phyloP scores from a whole-genome alignment of 1,284 basidiomycete genomes.

The Microbotryomycetes sp. region DNA sequence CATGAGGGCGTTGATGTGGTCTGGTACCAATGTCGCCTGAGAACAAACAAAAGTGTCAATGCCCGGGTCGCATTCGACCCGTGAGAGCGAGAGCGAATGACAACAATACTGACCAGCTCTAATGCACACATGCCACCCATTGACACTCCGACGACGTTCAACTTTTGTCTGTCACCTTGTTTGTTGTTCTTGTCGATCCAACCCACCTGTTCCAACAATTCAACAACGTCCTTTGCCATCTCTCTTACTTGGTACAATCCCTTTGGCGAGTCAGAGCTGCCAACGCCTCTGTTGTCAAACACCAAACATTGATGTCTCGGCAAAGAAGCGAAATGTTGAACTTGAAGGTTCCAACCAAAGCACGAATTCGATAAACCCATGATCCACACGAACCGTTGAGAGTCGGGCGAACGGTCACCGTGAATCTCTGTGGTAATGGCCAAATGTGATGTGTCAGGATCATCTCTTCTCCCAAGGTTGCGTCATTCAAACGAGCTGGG shows the following conservation, averaged over 20 bases:
- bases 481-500: neutral
- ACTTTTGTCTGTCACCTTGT: constrained; percentile 37
- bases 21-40: constrained; percentile 57
- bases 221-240: constrained; percentile 60
- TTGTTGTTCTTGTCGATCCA: constrained; percentile 52
- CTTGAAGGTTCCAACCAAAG: constrained; percentile 41
- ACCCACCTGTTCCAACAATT: constrained; percentile 60
- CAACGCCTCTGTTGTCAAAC: constrained; percentile 82
- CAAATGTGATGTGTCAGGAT: no score
- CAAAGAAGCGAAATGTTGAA: constrained; percentile 37
- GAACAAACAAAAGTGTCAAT: constrained; percentile 44
- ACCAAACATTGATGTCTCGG: constrained; percentile 55
- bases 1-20: constrained; percentile 58
- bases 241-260: constrained; percentile 32
- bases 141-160: constrained; percentile 71
- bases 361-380: constrained; percentile 43
- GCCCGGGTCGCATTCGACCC: no score
- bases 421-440: constrained; percentile 30
- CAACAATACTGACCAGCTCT: constrained; percentile 38
- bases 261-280: constrained; percentile 60
- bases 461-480: no score
- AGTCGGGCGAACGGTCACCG: constrained; percentile 10
- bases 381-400: constrained; percentile 23
- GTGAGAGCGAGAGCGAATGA: no score
- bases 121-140: constrained; percentile 55